Evolutionary conservation across 176 grass and related monocot species (phyloP).

Genomic region (Carex parvula): DNA sequence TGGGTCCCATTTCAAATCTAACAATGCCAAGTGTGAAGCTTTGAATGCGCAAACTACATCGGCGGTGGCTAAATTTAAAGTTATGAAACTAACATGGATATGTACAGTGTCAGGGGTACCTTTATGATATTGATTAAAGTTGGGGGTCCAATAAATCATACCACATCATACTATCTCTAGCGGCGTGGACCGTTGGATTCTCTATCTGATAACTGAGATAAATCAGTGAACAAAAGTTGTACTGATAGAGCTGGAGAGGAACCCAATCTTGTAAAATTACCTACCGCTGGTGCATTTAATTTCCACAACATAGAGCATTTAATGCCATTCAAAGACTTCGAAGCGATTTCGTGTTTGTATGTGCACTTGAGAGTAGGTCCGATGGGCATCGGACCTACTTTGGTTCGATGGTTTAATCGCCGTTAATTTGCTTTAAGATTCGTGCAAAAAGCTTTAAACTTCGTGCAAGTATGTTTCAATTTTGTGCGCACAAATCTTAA

Average conservation of each 20-base stretch:
- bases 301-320: constrained; percentile 22
- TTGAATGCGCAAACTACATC: constrained; percentile 9
- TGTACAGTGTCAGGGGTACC: neutral
- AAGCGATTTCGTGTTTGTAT: constrained; percentile 11
- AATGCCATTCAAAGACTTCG: constrained; percentile 31
- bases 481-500: too few species aligned
- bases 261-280: neutral
- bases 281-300: constrained; percentile 15
- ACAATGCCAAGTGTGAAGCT: neutral
- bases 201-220: too few species aligned
- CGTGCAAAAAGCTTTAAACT: too few species aligned
- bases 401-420: too few species aligned
- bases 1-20: constrained; percentile 3
- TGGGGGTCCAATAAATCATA: too few species aligned
- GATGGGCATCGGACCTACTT: too few species aligned
- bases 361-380: too few species aligned
- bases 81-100: neutral
- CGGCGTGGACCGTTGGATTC: too few species aligned
- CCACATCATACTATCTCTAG: too few species aligned
- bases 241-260: neutral
- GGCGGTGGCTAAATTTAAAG: constrained; percentile 17
- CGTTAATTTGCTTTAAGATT: too few species aligned
- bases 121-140: too few species aligned
- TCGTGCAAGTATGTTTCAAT: too few species aligned
- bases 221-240: neutral